These are phyloP conservation scores for Zygosaccharomyces bisporus DNA, from an alignment of 805 yeast species.

Conservation along the genomic window DNA sequence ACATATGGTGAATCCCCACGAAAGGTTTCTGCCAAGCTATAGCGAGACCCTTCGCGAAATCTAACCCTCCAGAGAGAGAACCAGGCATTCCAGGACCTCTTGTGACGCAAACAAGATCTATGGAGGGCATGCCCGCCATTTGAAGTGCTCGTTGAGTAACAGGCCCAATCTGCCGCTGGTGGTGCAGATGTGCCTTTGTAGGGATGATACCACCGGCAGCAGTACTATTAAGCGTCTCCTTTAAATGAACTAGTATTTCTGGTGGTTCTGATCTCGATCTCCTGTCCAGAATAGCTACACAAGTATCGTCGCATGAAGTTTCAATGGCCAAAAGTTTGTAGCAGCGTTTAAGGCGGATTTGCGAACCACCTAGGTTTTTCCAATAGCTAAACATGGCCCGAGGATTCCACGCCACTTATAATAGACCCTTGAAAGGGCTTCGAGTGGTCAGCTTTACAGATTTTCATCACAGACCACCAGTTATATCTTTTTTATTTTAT, in stretches of 20 bases:
- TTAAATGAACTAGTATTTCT: conserved; percentile 49
- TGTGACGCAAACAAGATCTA: conserved; percentile 83
- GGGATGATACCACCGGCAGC: conserved; percentile 84
- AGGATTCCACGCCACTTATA: background rate
- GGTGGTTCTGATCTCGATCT: conserved; percentile 15
- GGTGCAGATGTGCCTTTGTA: conserved; percentile 75
- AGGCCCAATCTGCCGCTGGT: conserved; percentile 53
- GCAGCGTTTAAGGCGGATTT: conserved; percentile 1
- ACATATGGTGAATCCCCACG: conserved; percentile 94
- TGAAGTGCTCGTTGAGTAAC: conserved; percentile 46
- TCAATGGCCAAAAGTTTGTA: conserved; percentile 83
- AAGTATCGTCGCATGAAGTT: conserved; percentile 92
- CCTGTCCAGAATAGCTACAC: conserved; percentile 74
- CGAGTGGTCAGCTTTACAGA: background rate
- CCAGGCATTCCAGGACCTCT: conserved; percentile 98
- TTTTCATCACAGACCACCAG: background rate
- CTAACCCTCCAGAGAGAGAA: conserved; percentile 75
- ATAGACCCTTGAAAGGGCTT: background rate
- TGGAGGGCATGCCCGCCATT: conserved; percentile 28
- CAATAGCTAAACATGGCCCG: background rate
- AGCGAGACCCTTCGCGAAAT: conserved; percentile 79
- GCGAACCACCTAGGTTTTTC: background rate
- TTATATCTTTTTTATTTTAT: background rate
- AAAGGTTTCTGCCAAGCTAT: conserved; percentile 74
- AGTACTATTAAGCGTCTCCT: conserved; percentile 62